Evolutionary conservation across 177 flowering plant species (phyloP), one percentile per base, ranked within the genome.

Genomic region (Vitis hybrid): DNA sequence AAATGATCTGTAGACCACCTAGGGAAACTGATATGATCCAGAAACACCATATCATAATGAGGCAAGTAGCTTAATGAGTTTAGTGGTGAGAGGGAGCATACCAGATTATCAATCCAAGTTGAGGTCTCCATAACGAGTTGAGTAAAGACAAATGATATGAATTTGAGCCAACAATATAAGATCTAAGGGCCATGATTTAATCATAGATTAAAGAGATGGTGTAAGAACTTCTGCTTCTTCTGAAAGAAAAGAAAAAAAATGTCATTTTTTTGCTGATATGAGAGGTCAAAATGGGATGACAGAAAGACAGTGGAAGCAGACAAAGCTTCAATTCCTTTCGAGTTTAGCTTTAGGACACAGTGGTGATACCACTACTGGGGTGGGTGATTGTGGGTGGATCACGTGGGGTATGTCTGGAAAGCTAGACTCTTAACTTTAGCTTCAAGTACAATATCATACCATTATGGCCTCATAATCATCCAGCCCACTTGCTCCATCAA

Each of bases 381-480:
- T 13, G n/a, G 28, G 10, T 13, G 11, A 20, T 18, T 8, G 3
- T 13, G n/a, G 28, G 10, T 13, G 11, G 61, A 18, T 8, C 24
- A 24, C 33, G 65, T 62, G 18, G 51, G 65, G 38, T 13, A 31
- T 15, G 65, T 62, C 50, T 12, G 2, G 6, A 62, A 62, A 62
- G 10, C 50, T 6, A 28, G n/a, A 60, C 63, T 60, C 47, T 22
- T 60, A 18, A 60, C 63, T 60, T 24, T 58, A 58, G 12, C 11
- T 18, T 58, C 28, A 24, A 19, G 33, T n/a, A 60, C 38, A 60
- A 24, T 4, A 22, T 60, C 63, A 60, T 60, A 11, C 15, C 17
- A 54, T 54, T 24, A 12, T 60, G 63, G 31, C 63, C 38, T 60
- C 63, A 24, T 60, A 60, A 60, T n/a, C 64, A 61, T 28, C 49